Evolutionary conservation across 306 rosid genomes (phyloP), one percentile per base, ranked within the genome.

Genomic region (Prunus mongolica): DNA sequence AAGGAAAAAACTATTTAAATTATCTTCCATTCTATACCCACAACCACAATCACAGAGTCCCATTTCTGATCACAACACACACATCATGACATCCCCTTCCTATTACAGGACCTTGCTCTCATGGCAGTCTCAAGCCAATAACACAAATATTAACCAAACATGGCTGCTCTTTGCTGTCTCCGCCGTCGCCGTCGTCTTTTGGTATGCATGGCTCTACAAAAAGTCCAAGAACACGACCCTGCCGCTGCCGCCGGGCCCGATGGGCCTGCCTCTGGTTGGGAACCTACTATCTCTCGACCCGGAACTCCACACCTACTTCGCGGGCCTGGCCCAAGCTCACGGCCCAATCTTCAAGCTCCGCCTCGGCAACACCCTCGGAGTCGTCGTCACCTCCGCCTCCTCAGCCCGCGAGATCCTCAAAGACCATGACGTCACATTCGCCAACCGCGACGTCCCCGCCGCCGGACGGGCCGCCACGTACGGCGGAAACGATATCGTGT

Each of bases 391-490:
- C 50, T 87, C 97, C 5, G 86, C 97, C 2, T 45, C 87, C 76
- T 13, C 78, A 0, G 96, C 89, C 12, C 89, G 88, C 10, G 44
- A 88, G 52, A 86, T 92, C 2, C 88, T 95, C 41, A 90, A 83
- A 51, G 96, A 92, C 27, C 71, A 89, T 25, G 97, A 90, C 73
- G 11, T 74, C 72, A 86, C 81, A 19, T 92, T 90, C 50, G 96
- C 98, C 54, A 95, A 90, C 83, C 95, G 85, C 2, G 98, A 92
- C 81, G 91, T 92, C 5, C 88, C 96, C 0, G 84, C 58, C 0
- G 89, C 87, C 0, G 96, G 50, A 0, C 44, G 73, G 25, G 67
- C 75, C 4, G 76, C 82, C 1, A 3, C 82, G 0, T 86, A 90
- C 75, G 96, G 93, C 3, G 93, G 96, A 3, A 7, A 11, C 1